A percentile compares a stretch with the other conserved stretches of the same genome.
Conservation (phyloP, 2,329 filamentous ascomycete genomes). For the Cladosporium sp. region DNA sequence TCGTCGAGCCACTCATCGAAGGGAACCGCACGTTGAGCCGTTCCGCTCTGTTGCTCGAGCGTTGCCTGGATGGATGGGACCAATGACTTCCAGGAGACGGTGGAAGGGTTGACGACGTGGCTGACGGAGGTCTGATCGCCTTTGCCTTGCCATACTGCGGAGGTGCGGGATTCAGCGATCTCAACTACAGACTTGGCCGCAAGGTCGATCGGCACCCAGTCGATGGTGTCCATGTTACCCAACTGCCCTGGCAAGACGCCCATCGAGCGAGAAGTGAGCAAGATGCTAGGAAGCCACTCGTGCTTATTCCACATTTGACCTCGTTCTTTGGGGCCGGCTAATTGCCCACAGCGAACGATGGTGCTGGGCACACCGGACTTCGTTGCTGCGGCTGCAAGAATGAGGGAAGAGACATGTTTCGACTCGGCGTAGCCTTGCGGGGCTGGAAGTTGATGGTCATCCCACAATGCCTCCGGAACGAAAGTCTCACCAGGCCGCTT, state of each 20-base stretch:
- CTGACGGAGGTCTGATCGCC: not conserved
- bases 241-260: slow-evolving; percentile 34
- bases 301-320: not conserved
- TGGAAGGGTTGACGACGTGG: slow-evolving; percentile 26
- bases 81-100: slow-evolving; percentile 20
- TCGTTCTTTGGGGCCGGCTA: not conserved
- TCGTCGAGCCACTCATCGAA: not conserved
- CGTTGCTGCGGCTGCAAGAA: not conserved
- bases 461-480: not conserved
- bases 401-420: not conserved
- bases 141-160: not conserved
- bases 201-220: slow-evolving; percentile 43
- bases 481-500: slow-evolving; percentile 4
- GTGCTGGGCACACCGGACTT: slow-evolving; percentile 29
- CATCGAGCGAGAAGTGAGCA: slow-evolving; percentile 35
- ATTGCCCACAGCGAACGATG: slow-evolving; percentile 29
- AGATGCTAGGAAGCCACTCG: slow-evolving; percentile 20
- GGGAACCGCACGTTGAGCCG: not conserved
- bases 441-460: too few relatives aligned
- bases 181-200: slow-evolving; percentile 34
- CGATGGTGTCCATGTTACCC: slow-evolving; percentile 30
- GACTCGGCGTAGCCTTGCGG: not conserved
- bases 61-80: not conserved
- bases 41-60: not conserved
- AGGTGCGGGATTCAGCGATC: not conserved